Evolutionary conservation across 148 eudicot species (phyloP).

Genomic region (Vaccinium corymbosum): DNA sequence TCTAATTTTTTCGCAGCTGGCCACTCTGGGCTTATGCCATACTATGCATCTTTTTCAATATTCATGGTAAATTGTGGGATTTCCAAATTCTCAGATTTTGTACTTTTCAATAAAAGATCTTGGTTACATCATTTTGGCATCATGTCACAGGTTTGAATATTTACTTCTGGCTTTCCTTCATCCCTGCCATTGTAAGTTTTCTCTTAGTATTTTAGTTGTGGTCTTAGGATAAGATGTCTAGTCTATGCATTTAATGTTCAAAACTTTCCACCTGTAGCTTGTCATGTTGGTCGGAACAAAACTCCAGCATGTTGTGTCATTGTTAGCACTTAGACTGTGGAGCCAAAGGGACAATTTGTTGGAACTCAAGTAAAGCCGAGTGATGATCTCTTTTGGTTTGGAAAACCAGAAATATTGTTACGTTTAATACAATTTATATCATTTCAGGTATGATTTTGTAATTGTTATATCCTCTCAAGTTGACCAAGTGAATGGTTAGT

Average conservation of each 20-base stretch:
- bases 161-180: constrained; percentile 95
- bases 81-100: constrained; percentile 5
- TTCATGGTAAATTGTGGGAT: constrained; percentile 57
- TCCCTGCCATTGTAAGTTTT: constrained; percentile 80
- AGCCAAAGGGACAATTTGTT: constrained; percentile 49
- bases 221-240: not conserved
- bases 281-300: constrained; percentile 96
- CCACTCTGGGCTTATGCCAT: constrained; percentile 97
- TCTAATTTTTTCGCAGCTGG: constrained; percentile 67
- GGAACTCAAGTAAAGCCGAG: constrained; percentile 90
- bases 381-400: constrained; percentile 94
- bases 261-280: constrained; percentile 39
- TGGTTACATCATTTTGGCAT: not conserved
- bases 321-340: constrained; percentile 74
- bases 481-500: not conserved
- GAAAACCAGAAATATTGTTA: constrained; percentile 80
- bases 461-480: not conserved
- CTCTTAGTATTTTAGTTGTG: not conserved
- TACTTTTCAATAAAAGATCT: not conserved
- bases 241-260: constrained; percentile 3
- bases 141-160: constrained; percentile 72
- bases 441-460: constrained; percentile 62
- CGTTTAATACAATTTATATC: constrained; percentile 84
- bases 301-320: constrained; percentile 96
- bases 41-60: constrained; percentile 79